A percentile compares a stretch with the other conserved stretches of the same genome.
These are phyloP conservation scores for Rugosomyces carneus DNA, from an alignment of 1,284 basidiomycete genomes.

Conservation along the genomic window DNA sequence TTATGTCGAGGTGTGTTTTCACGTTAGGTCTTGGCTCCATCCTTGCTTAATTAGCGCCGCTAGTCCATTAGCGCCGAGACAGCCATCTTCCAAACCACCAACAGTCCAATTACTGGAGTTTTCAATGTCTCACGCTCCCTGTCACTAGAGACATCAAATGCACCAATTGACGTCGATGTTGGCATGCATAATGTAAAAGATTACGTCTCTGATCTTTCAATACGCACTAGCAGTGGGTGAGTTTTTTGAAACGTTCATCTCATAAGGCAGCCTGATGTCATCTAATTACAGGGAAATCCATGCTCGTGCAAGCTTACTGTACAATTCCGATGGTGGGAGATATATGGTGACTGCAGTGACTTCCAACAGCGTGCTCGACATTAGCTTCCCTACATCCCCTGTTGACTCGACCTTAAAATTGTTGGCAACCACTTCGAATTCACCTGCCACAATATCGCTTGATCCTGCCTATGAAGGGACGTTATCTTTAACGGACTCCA, in stretches of 20 bases:
- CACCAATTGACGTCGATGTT: conserved; percentile 27
- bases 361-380: conserved; percentile 27
- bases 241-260: conserved; percentile 9
- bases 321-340: conserved; percentile 18
- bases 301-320: conserved; percentile 14
- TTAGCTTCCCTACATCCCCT: conserved; percentile 31
- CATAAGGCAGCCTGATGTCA: neutral
- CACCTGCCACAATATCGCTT: conserved; percentile 27
- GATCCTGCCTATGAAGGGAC: conserved; percentile 38
- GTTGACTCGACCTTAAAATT: conserved; percentile 26
- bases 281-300: conserved; percentile 18
- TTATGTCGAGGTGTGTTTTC: conserved; percentile 21
- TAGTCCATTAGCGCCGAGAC: conserved; percentile 26
- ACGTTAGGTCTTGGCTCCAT: neutral
- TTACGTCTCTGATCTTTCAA: conserved; percentile 19
- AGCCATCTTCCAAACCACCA: conserved; percentile 26
- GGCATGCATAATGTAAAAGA: conserved; percentile 21
- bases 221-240: conserved; percentile 33
- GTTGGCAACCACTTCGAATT: conserved; percentile 32
- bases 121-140: conserved; percentile 30
- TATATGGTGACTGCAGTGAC: conserved; percentile 27
- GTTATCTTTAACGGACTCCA: conserved; percentile 31
- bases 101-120: conserved; percentile 28
- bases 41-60: neutral
- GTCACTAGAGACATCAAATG: conserved; percentile 29